Evolutionary conservation across 2,329 filamentous ascomycete genomes (phyloP).

Genomic region (Penicillium thymicola): DNA sequence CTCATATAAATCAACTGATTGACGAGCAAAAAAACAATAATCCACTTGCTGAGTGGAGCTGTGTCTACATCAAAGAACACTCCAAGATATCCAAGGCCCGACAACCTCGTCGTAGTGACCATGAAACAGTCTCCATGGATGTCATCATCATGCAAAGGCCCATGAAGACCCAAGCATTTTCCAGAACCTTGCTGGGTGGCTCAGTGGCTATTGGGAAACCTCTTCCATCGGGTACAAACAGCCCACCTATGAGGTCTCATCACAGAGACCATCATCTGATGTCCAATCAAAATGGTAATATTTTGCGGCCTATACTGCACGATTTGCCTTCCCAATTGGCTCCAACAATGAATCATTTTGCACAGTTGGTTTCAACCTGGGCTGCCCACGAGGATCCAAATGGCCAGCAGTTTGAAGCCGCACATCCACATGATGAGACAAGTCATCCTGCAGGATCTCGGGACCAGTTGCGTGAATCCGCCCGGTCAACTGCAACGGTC

Average conservation of each 20-base stretch:
- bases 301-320: neutral
- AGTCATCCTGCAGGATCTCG: neutral
- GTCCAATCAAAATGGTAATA: neutral
- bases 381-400: neutral
- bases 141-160: constrained; percentile 35
- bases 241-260: neutral
- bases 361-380: neutral
- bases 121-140: constrained; percentile 34
- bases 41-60: constrained; percentile 36
- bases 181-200: constrained; percentile 14
- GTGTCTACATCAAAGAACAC: constrained; percentile 36
- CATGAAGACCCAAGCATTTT: constrained; percentile 14
- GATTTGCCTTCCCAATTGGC: neutral
- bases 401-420: neutral
- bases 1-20: constrained; percentile 37
- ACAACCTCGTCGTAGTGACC: constrained; percentile 25
- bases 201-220: constrained; percentile 1
- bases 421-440: neutral
- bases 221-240: neutral
- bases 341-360: too few species aligned
- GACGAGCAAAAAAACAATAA: constrained; percentile 30
- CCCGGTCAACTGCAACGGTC: neutral
- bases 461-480: neutral
- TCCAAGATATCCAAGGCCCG: constrained; percentile 28
- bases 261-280: neutral